These are phyloP conservation scores for Blastobotrys aristatus DNA, from an alignment of 1,139 yeast species.

Conservation along the genomic window DNA sequence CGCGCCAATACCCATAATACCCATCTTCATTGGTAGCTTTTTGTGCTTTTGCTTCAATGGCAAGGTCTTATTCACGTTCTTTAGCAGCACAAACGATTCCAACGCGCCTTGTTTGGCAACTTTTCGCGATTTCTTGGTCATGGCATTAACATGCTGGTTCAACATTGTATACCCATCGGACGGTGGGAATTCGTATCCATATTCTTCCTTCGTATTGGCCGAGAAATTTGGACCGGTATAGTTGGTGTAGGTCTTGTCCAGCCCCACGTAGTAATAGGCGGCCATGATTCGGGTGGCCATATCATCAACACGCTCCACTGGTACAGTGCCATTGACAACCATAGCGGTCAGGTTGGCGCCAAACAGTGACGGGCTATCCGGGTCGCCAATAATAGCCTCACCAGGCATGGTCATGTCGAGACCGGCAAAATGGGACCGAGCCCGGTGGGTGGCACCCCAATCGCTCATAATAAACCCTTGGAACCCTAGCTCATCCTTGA, in stretches of 20 bases:
- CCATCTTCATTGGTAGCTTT: conserved; percentile 7
- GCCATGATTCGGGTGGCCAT: conserved; percentile 59
- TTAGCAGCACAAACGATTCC: conserved; percentile 53
- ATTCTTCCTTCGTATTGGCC: conserved; percentile 32
- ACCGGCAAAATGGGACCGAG: conserved; percentile 54
- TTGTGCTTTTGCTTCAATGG: conserved; percentile 38
- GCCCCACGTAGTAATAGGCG: conserved; percentile 43
- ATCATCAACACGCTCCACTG: conserved; percentile 53
- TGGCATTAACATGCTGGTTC: conserved; percentile 53
- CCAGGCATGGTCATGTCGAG: conserved; percentile 69
- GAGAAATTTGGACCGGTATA: conserved; percentile 48
- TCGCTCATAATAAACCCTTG: conserved; percentile 64
- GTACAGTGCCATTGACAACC: conserved; percentile 51
- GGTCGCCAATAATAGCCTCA: conserved; percentile 26
- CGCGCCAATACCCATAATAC: conserved; percentile 10
- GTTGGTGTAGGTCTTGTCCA: conserved; percentile 26
- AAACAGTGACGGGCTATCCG: conserved; percentile 48
- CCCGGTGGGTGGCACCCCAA: conserved; percentile 56
- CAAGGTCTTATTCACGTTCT: conserved; percentile 46
- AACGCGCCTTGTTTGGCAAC: conserved; percentile 52
- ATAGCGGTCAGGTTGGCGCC: conserved; percentile 55
- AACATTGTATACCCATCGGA: conserved; percentile 52
- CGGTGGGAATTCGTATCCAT: conserved; percentile 34
- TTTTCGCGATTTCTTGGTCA: conserved; percentile 46
- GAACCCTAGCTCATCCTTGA: conserved; percentile 60